Conservation (phyloP, 1,284 basidiomycete genomes). For the Cutaneotrichosporon dermatis region DNA sequence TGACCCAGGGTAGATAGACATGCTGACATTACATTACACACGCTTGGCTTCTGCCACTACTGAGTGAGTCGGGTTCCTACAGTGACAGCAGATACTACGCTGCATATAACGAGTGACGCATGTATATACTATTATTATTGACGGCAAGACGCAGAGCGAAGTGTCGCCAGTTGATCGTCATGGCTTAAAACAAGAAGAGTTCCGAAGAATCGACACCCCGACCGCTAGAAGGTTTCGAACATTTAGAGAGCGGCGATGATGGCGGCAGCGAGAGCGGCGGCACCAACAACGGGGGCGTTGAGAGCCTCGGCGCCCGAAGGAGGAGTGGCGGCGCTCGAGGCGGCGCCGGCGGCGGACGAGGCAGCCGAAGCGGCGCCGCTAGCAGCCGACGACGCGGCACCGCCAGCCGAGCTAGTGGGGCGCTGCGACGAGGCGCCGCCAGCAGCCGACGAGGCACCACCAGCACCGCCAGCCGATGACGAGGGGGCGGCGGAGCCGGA, state of each 20-base stretch:
- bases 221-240: background rate
- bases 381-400: background rate
- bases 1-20: too few species aligned
- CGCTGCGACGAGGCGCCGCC: too few species aligned
- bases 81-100: background rate
- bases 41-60: too few species aligned
- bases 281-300: conserved; percentile 6
- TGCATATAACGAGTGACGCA: conserved; percentile 4
- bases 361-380: background rate
- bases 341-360: background rate
- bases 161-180: background rate
- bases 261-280: conserved; percentile 5
- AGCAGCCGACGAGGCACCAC: too few species aligned
- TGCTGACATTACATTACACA: too few species aligned
- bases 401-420: too few species aligned
- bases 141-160: background rate
- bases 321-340: too few species aligned
- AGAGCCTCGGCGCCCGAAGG: conserved; percentile 1
- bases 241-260: conserved; percentile 11
- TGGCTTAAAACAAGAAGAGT: background rate
- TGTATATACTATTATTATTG: conserved; percentile 1
- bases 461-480: too few species aligned
- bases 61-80: too few species aligned
- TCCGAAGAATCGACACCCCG: background rate
- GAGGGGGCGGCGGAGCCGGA: too few species aligned